Conservation (phyloP, 148 eudicot species). For the Arctostaphylos glauca region DNA sequence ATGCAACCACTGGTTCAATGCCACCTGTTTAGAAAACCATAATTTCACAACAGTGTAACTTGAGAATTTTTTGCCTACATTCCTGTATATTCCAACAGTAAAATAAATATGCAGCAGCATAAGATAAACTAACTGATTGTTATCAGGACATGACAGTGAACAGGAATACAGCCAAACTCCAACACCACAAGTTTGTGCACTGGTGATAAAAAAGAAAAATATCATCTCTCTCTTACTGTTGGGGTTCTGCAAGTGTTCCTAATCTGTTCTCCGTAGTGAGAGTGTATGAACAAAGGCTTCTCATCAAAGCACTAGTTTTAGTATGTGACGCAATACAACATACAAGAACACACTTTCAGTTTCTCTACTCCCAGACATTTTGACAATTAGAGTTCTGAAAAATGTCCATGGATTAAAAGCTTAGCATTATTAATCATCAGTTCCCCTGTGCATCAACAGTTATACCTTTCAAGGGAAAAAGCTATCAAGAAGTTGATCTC, state of each 20-base stretch:
- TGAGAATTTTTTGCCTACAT: background rate
- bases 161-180: background rate
- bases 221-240: background rate
- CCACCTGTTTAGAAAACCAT: constrained; percentile 57
- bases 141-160: background rate
- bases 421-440: background rate
- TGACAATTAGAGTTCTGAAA: background rate
- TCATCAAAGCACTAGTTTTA: background rate
- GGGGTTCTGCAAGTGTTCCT: background rate
- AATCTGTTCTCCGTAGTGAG: background rate
- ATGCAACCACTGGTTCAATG: constrained; percentile 81
- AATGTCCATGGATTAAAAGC: background rate
- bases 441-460: background rate
- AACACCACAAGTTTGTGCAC: background rate
- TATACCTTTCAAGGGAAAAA: background rate
- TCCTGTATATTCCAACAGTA: background rate
- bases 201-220: background rate
- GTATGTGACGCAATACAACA: background rate
- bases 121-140: background rate
- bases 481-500: background rate
- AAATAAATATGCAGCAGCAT: background rate
- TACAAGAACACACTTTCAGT: background rate
- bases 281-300: background rate
- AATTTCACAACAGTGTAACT: background rate
- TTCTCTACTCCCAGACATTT: background rate